Base-by-base conservation (phyloP, 371 early-diverging fungal species). In the Mortierella sp. region DNA sequence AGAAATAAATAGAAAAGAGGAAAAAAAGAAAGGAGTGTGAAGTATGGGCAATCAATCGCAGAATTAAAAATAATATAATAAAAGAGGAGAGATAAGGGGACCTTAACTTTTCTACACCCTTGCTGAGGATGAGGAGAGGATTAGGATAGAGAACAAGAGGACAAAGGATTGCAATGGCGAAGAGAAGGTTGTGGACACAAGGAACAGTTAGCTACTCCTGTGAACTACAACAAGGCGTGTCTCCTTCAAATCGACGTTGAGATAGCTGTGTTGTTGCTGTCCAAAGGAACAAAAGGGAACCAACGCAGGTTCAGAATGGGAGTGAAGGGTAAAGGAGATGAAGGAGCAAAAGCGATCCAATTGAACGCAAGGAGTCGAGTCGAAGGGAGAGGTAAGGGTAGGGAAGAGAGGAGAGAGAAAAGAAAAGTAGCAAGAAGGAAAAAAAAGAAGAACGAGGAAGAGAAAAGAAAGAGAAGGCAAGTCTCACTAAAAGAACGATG, bases 1-100 rank as follows among this genome's bases (percentile, higher is more conserved):
- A 55, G 19, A 16, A 55, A 14, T 38, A 52, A 50, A 75, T 8
- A 52, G 48, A 50, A 13, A 57, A 74, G 1, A 48, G 54, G 44
- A 74, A 4, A n/a, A 19, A 57, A 63, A 65, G 19, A 63, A 45
- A 70, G 55, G 77, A 68, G 68, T 68, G 44, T 21, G 68, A 68
- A 68, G 31, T 63, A 21, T 28, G 28, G 26, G 31, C 47, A 26
- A 65, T 16, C 47, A 26, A 65, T 16, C 44, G n/a, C 47, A 63
- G 65, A 47, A 44, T 47, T 68, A 68, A 68, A 65, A 68, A 68
- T 68, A 68, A 68, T 65, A 13, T 9, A 31, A 60, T 34, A 34
- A 63, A 63, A 14, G 19, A 75, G 19, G 34, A 31, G 47, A 34
- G 68, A 68, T 52, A 75, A 65, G 34, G 28, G 19, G 34, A 31